A percentile compares a stretch with the other conserved stretches of the same genome.
These are phyloP conservation scores for Zygosaccharomyces rouxii DNA, from an alignment of 805 yeast species.

Conservation along the genomic window DNA sequence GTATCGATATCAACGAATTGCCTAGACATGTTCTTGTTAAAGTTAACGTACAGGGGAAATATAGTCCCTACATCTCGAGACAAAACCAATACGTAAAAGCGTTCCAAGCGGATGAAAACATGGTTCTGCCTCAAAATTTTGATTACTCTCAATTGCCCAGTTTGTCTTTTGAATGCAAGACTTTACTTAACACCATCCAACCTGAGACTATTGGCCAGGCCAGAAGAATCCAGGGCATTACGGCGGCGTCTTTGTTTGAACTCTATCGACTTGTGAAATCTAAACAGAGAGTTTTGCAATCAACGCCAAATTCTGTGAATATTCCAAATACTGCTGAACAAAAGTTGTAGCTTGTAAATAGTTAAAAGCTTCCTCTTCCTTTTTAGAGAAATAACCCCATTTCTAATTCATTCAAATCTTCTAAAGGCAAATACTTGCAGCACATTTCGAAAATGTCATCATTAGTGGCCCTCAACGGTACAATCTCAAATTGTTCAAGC, in stretches of 20 bases:
- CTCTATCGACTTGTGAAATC: constrained; percentile 50
- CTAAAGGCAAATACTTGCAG: constrained; percentile 24
- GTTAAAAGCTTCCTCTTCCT: not conserved
- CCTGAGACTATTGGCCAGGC: constrained; percentile 96
- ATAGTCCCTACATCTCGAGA: constrained; percentile 71
- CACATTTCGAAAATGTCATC: constrained; percentile 28
- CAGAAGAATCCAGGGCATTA: constrained; percentile 86
- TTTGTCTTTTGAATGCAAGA: constrained; percentile 72
- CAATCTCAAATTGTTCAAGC: constrained; percentile 15
- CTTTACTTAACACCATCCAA: constrained; percentile 62
- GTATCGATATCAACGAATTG: constrained; percentile 26
- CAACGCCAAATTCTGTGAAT: not conserved
- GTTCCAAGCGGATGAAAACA: constrained; percentile 75
- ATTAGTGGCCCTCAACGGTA: constrained; percentile 14
- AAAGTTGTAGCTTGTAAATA: not conserved
- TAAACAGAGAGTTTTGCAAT: constrained; percentile 21
- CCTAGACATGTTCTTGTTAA: constrained; percentile 51
- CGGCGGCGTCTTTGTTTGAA: constrained; percentile 88
- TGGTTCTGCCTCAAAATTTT: constrained; percentile 63
- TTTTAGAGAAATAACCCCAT: constrained; percentile 16
- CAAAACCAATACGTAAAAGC: constrained; percentile 71
- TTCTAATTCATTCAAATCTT: constrained; percentile 27
- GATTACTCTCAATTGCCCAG: constrained; percentile 58
- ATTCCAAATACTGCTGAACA: not conserved
- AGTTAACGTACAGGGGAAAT: constrained; percentile 73